phyloP scores from a whole-genome alignment of 1,139 yeast genomes.

The Saccharomyces hybrid region DNA sequence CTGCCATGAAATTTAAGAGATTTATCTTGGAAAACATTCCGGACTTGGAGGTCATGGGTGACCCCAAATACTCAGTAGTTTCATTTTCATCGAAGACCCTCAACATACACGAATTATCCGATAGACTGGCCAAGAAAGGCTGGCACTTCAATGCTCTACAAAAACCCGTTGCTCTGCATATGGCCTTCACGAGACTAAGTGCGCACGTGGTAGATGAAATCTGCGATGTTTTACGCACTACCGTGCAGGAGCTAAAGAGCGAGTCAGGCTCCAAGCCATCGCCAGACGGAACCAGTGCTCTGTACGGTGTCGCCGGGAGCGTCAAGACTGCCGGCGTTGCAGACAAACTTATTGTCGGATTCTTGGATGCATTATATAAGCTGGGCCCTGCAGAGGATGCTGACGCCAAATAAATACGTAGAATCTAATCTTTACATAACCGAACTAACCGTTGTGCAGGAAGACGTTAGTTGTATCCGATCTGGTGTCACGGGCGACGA shows the following conservation, averaged over 20 bases:
- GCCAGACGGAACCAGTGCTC: conserved; percentile 65
- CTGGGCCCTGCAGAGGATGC: conserved; percentile 14
- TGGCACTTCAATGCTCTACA: conserved; percentile 91
- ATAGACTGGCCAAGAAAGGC: conserved; percentile 56
- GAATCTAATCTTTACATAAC: neutral
- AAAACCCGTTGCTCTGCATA: conserved; percentile 82
- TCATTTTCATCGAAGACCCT: conserved; percentile 56
- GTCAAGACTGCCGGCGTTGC: conserved; percentile 81
- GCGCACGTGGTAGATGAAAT: conserved; percentile 57
- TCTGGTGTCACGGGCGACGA: conserved; percentile 1
- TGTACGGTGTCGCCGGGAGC: conserved; percentile 94
- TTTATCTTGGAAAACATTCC: conserved; percentile 44
- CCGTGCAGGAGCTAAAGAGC: conserved; percentile 40
- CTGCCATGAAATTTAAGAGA: conserved; percentile 51
- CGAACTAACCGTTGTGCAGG: neutral
- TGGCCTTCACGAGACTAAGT: conserved; percentile 76
- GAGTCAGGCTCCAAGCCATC: conserved; percentile 26
- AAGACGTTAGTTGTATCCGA: neutral
- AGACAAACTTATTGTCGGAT: conserved; percentile 67
- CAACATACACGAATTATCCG: conserved; percentile 75
- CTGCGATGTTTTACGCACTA: conserved; percentile 44
- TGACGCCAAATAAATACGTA: neutral
- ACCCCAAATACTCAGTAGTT: conserved; percentile 76
- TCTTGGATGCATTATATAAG: conserved; percentile 61
- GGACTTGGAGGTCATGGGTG: conserved; percentile 65